phyloP scores from a whole-genome alignment of 495 filamentous ascomycete species.

The Aspergillus egyptiacus region DNA sequence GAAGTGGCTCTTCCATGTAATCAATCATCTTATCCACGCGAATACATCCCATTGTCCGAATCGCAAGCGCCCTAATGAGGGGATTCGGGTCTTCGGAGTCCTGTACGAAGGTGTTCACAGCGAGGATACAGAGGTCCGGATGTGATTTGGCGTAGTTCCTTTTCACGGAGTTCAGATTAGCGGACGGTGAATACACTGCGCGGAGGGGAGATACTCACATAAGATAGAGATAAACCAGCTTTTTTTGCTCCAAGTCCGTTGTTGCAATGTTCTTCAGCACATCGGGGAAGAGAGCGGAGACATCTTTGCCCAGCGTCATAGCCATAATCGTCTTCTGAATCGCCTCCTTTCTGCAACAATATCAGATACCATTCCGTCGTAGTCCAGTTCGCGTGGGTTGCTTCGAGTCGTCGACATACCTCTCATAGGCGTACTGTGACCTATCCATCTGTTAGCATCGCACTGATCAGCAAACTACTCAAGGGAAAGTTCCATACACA shows the following conservation, averaged over 20 bases:
- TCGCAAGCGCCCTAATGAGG: conserved; percentile 86
- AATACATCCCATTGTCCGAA: conserved; percentile 99
- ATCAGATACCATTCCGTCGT: conserved; percentile 23
- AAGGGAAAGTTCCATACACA: conserved; percentile 50
- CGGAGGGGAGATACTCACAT: conserved; percentile 56
- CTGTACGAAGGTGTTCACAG: conserved; percentile 98
- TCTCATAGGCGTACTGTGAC: conserved; percentile 98
- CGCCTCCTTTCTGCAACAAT: conserved; percentile 70
- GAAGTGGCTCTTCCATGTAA: conserved; percentile 97
- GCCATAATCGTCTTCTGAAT: conserved; percentile 99
- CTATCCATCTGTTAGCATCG: conserved; percentile 33
- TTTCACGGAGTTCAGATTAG: conserved; percentile 11
- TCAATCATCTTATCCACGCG: conserved; percentile 99
- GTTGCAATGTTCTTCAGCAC: conserved; percentile 99
- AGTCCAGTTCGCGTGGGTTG: not conserved
- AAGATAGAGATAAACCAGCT: conserved; percentile 96
- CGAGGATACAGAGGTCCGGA: conserved; percentile 96
- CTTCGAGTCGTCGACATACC: conserved; percentile 41
- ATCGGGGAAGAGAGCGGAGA: conserved; percentile 94
- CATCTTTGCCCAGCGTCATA: conserved; percentile 98
- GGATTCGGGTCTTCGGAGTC: conserved; percentile 99
- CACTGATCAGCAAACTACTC: conserved; percentile 2
- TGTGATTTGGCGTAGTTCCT: conserved; percentile 99
- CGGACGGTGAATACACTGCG: not conserved
- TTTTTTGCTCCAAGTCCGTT: conserved; percentile 93